Evolutionary conservation across 2,329 filamentous ascomycete genomes (phyloP).

Genomic region (Trichoderma sp.): DNA sequence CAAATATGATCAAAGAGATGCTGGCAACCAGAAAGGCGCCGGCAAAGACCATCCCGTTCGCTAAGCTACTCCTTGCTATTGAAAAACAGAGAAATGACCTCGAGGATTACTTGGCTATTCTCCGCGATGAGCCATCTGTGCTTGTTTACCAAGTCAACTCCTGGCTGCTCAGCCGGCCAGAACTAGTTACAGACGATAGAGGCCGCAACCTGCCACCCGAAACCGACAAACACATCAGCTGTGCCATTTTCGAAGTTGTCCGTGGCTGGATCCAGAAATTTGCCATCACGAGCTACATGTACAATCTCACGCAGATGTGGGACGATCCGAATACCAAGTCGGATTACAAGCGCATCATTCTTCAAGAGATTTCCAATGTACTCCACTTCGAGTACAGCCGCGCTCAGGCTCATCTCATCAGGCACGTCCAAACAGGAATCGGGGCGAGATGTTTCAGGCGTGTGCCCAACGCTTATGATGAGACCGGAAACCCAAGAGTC

Average conservation of each 20-base stretch:
- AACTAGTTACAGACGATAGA: constrained; percentile 48
- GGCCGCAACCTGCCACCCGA: constrained; percentile 40
- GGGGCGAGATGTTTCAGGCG: constrained; percentile 47
- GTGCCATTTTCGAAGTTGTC: constrained; percentile 42
- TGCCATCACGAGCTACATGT: constrained; percentile 45
- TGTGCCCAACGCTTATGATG: constrained; percentile 37
- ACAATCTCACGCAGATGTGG: constrained; percentile 39
- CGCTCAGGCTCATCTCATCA: constrained; percentile 42
- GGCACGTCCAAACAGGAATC: constrained; percentile 38
- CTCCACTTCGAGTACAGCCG: constrained; percentile 47
- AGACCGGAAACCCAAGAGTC: constrained; percentile 39
- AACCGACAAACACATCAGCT: constrained; percentile 46
- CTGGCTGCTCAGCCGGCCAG: constrained; percentile 43
- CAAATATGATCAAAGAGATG: too few species aligned
- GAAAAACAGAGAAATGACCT: not conserved
- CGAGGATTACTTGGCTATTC: constrained; percentile 39
- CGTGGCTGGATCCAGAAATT: constrained; percentile 33
- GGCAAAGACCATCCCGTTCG: not conserved
- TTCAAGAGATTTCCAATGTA: constrained; percentile 50
- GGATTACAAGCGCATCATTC: constrained; percentile 36
- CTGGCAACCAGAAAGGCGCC: too few species aligned
- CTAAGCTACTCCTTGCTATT: not conserved
- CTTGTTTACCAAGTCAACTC: constrained; percentile 38
- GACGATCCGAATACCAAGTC: constrained; percentile 20
- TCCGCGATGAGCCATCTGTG: constrained; percentile 36